These are phyloP conservation scores for Tetrapisispora iriomotensis DNA, from an alignment of 805 yeast species.

Conservation along the genomic window DNA sequence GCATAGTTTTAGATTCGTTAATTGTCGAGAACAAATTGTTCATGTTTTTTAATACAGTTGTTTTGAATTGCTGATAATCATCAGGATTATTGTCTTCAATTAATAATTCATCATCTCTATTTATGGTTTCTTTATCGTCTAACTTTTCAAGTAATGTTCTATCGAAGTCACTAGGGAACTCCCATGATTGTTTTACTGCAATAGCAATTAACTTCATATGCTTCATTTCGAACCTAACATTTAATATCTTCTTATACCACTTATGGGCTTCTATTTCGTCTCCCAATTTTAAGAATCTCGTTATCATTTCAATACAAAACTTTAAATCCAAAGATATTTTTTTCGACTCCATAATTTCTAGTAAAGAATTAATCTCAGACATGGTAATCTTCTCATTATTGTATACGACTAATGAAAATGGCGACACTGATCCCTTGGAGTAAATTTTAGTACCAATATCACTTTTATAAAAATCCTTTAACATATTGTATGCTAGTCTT, in stretches of 20 bases:
- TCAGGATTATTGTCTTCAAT: neutral
- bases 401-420: constrained; percentile 22
- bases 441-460: constrained; percentile 6
- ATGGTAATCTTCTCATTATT: constrained; percentile 11
- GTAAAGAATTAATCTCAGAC: constrained; percentile 11
- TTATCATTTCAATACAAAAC: constrained; percentile 20
- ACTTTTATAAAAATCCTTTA: constrained; percentile 16
- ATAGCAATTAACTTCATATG: constrained; percentile 14
- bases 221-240: constrained; percentile 16
- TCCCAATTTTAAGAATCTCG: constrained; percentile 10
- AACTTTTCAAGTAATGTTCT: constrained; percentile 7
- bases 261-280: constrained; percentile 16
- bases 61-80: neutral
- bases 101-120: constrained; percentile 3
- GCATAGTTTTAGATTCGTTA: too few relatives aligned
- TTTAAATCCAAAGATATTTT: constrained; percentile 19
- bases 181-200: constrained; percentile 17
- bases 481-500: constrained; percentile 17
- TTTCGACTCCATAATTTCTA: constrained; percentile 17
- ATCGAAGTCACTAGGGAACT: constrained; percentile 15
- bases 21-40: neutral
- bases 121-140: neutral
- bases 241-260: constrained; percentile 22
- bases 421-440: constrained; percentile 9
- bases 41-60: neutral